Percentiles rank a stretch among this genome's conserved stretches.
phyloP scores from a whole-genome alignment of 2,329 filamentous ascomycete genomes.

The Tolypocladium tropicale region DNA sequence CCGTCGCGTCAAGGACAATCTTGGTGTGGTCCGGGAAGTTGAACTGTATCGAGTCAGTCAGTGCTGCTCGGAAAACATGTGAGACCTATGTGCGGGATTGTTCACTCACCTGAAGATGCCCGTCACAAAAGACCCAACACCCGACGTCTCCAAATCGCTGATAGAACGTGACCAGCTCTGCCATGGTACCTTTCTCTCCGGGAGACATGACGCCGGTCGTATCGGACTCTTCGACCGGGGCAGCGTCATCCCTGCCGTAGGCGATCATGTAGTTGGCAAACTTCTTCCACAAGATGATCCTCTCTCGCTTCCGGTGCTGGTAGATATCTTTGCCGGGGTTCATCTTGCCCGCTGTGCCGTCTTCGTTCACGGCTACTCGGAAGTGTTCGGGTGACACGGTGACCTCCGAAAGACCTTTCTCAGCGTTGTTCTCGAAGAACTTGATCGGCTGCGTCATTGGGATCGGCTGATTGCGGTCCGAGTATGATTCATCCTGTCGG shows the following conservation, averaged over 20 bases:
- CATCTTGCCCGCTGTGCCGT: conserved; percentile 52
- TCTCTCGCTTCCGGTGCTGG: conserved; percentile 55
- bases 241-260: conserved; percentile 61
- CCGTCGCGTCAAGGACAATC: conserved; percentile 64
- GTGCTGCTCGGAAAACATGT: not conserved
- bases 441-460: conserved; percentile 55
- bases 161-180: conserved; percentile 66
- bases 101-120: conserved; percentile 60
- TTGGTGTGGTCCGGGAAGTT: conserved; percentile 88
- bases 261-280: conserved; percentile 66
- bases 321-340: conserved; percentile 52
- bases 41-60: conserved; percentile 46
- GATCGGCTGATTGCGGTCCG: conserved; percentile 48
- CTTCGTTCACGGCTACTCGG: conserved; percentile 41
- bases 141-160: conserved; percentile 73
- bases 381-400: conserved; percentile 55
- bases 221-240: conserved; percentile 34
- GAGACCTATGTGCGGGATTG: not conserved
- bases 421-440: conserved; percentile 64
- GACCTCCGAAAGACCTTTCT: conserved; percentile 52
- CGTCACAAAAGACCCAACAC: conserved; percentile 73
- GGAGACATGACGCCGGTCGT: conserved; percentile 26
- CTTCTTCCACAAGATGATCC: conserved; percentile 61
- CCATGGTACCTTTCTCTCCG: conserved; percentile 25
- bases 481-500: conserved; percentile 42